Percentiles rank a stretch among this genome's conserved stretches.
phyloP scores from a whole-genome alignment of 139 green algal genomes.

The Raphidocelis subcapitata region DNA sequence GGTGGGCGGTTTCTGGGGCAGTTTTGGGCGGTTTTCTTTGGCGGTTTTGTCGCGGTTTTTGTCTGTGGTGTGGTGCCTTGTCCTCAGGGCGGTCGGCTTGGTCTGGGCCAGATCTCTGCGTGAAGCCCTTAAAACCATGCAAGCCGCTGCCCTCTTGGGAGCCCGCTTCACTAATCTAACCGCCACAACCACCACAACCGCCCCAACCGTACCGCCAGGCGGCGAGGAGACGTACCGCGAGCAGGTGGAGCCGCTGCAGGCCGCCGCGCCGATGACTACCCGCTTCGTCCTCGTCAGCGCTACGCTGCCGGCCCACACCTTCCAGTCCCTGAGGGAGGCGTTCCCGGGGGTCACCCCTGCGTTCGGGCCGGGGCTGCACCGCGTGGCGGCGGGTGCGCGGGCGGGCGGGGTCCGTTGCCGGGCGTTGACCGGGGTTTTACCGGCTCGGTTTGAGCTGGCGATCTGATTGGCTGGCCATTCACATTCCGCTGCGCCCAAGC shows the following conservation, averaged over 20 bases:
- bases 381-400: constrained; percentile 63
- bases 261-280: constrained; percentile 25
- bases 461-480: no score
- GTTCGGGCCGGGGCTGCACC: constrained; percentile 82
- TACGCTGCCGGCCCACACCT: constrained; percentile 76
- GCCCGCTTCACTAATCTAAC: neutral
- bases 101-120: neutral
- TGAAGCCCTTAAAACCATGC: neutral
- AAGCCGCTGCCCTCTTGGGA: neutral
- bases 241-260: constrained; percentile 60
- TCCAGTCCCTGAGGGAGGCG: constrained; percentile 41
- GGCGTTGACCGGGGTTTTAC: no score
- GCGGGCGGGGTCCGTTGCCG: no score
- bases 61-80: neutral
- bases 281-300: constrained; percentile 42
- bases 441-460: no score
- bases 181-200: neutral
- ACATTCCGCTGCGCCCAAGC: no score
- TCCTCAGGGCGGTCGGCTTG: neutral
- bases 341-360: constrained; percentile 65
- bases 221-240: constrained; percentile 54
- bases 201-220: constrained; percentile 30
- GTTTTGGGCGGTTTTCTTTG: neutral
- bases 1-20: constrained; percentile 32
- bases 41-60: neutral